Base-by-base conservation (phyloP, 768 basidiomycete species). In the Mycena albidolilacea region DNA sequence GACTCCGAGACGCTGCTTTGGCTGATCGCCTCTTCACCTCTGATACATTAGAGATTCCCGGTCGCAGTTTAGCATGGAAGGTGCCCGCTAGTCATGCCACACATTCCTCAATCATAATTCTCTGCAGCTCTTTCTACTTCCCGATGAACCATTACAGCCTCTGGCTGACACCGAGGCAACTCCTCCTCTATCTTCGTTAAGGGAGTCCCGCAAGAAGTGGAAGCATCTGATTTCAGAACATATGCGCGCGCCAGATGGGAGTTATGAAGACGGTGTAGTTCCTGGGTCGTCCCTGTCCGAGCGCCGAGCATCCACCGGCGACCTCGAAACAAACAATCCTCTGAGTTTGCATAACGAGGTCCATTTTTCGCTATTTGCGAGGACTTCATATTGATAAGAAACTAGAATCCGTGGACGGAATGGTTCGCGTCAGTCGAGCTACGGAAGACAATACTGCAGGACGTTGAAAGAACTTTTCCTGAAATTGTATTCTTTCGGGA, bases 391-490 rank as follows among this genome's bases (percentile, higher is more conserved):
- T 57, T 64, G 12, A 50, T 48, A 35, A 67, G 69, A 9, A 61
- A 74, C 4, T 72, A 97, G 92, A 98, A 97, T 82, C 97, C 97
- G 11, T 99, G 98, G 98, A 93, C 91, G 76, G 90, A 91, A 59
- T 99, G 96, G 95, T 99, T 98, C 81, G 86, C 91, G 38, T 90
- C 96, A 50, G 87, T 97, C 19, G 98, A 99, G 71, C 85, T 98
- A 48, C 88, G 97, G 44, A 96, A 93, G 80, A 95, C 91, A 14
- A 98, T 99, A 60, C 83, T 90, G 48, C 96, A 98, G 82, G 98
- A 99, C 79, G 98, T 99, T 0, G 96, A 98, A 77, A 88, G 98
- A 78, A 99, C 98, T 92, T 99, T 99, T 79, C 98, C 98, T n/a
- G 98, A 99, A 72, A 92, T 98, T 69, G 87, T 88, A 8, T 99